phyloP scores from a whole-genome alignment of 805 yeast genomes.

The Blastobotrys chiropterorum region DNA sequence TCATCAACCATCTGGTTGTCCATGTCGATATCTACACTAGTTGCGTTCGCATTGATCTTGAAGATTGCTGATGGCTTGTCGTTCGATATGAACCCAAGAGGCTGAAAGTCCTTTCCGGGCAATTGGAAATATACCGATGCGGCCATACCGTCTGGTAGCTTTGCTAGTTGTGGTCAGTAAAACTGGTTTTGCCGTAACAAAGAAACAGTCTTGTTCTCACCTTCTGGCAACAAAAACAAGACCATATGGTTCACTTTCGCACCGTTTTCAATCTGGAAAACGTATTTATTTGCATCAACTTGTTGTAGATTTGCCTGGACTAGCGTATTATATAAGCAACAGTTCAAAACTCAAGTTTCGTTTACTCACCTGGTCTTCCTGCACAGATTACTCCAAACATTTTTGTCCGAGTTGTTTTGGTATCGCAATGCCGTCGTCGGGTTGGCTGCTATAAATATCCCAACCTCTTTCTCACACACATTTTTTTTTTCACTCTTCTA shows the following conservation, averaged over 20 bases:
- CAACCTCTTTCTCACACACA: neutral
- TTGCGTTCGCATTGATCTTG: constrained; percentile 50
- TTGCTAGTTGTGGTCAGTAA: constrained; percentile 15
- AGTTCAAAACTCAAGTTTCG: neutral
- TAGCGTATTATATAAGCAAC: neutral
- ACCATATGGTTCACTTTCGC: constrained; percentile 71
- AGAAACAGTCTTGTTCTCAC: constrained; percentile 35
- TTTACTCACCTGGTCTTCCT: constrained; percentile 50
- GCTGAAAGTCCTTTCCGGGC: constrained; percentile 44
- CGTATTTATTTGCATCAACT: constrained; percentile 62
- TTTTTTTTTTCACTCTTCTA: neutral
- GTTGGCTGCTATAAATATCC: neutral
- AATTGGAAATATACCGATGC: constrained; percentile 88
- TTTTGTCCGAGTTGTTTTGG: neutral
- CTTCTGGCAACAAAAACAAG: constrained; percentile 78
- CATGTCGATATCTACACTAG: constrained; percentile 17
- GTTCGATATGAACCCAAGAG: constrained; percentile 32
- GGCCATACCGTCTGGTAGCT: constrained; percentile 55
- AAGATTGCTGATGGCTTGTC: constrained; percentile 88
- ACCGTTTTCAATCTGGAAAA: constrained; percentile 56
- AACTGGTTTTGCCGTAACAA: too few relatives aligned
- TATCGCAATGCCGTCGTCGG: neutral
- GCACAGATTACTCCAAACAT: constrained; percentile 78
- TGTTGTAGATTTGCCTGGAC: constrained; percentile 42
- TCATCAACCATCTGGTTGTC: constrained; percentile 57